Conservation (phyloP, 2,329 filamentous ascomycete genomes). For the Cytospora paraplurivora region DNA sequence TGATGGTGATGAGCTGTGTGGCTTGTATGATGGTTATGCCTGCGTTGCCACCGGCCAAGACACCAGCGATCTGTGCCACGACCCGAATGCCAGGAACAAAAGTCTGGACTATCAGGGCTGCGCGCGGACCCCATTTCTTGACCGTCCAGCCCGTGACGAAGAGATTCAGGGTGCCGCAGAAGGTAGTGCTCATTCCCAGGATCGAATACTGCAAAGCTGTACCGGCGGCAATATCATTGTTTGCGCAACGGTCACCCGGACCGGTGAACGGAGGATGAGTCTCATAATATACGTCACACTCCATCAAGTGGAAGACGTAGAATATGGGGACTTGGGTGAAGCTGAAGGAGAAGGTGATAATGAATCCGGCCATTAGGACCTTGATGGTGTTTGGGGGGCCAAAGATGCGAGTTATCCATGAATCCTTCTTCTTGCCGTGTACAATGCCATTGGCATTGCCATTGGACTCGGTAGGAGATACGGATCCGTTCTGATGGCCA, state of each 20-base stretch:
- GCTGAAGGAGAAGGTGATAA: slow-evolving; percentile 24
- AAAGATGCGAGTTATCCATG: slow-evolving; percentile 24
- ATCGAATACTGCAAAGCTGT: slow-evolving; percentile 67
- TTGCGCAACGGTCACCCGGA: slow-evolving; percentile 57
- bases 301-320: slow-evolving; percentile 72
- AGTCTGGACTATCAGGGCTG: slow-evolving; percentile 63
- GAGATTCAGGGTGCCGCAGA: slow-evolving; percentile 65
- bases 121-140: slow-evolving; percentile 65
- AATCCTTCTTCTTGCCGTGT: slow-evolving; percentile 10
- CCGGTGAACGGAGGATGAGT: slow-evolving; percentile 54
- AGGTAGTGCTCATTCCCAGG: slow-evolving; percentile 66
- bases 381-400: slow-evolving; percentile 29
- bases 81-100: slow-evolving; percentile 66
- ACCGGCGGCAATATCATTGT: slow-evolving; percentile 63
- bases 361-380: slow-evolving; percentile 29
- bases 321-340: slow-evolving; percentile 42
- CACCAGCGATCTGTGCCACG: slow-evolving; percentile 64
- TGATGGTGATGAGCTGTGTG: slow-evolving; percentile 67
- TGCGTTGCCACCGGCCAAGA: slow-evolving; percentile 58
- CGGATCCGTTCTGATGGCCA: slow-evolving; percentile 3
- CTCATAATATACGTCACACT: slow-evolving; percentile 69
- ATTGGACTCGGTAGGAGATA: background rate
- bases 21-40: slow-evolving; percentile 71
- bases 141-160: slow-evolving; percentile 69
- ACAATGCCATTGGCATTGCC: background rate